These are phyloP conservation scores for Ascochyta rabiei DNA, from an alignment of 2,329 filamentous ascomycete genomes.

Conservation along the genomic window DNA sequence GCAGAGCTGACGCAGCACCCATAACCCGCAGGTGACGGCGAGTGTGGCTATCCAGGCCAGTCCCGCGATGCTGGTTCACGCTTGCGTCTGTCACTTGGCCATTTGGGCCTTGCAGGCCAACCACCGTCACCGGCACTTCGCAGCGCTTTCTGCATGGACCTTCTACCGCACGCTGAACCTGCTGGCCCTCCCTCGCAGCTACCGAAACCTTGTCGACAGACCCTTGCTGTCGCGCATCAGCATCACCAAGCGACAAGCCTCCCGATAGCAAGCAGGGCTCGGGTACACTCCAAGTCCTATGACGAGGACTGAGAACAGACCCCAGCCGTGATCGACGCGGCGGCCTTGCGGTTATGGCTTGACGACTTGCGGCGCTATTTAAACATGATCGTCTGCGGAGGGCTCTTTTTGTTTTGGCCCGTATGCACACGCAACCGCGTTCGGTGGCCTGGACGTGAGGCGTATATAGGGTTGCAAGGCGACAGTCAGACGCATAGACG, in stretches of 20 bases:
- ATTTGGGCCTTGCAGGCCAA: constrained; percentile 34
- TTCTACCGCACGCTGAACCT: constrained; percentile 23
- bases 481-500: constrained; percentile 18
- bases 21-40: constrained; percentile 28
- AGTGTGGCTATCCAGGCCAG: constrained; percentile 41
- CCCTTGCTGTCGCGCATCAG: constrained; percentile 19
- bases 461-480: constrained; percentile 19
- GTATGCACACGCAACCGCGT: constrained; percentile 12
- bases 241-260: constrained; percentile 4
- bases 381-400: constrained; percentile 19
- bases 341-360: constrained; percentile 42
- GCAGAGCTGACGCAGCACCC: constrained; percentile 18
- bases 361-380: constrained; percentile 22
- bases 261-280: constrained; percentile 16
- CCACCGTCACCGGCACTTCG: constrained; percentile 25
- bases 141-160: constrained; percentile 22
- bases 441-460: constrained; percentile 11
- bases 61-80: constrained; percentile 39
- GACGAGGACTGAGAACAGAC: constrained; percentile 18
- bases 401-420: neutral
- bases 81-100: constrained; percentile 43
- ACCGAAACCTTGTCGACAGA: constrained; percentile 28
- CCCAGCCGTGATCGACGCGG: constrained; percentile 40
- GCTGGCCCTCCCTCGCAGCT: constrained; percentile 14
- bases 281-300: constrained; percentile 18